Conservation (phyloP, 306 rosid genomes). For the Cucumis melo region DNA sequence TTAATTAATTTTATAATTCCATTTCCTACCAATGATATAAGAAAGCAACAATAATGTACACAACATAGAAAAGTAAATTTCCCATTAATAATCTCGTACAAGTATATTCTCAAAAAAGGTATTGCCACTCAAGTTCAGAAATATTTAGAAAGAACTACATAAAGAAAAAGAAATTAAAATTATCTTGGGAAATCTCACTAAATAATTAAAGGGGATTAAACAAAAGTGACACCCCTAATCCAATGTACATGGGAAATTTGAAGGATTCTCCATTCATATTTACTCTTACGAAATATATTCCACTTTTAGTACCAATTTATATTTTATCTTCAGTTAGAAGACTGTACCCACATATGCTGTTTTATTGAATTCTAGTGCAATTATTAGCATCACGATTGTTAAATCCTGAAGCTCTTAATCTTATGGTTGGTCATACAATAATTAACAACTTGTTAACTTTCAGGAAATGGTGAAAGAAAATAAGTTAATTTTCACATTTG, state of each 20-base stretch:
- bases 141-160: background rate
- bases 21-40: background rate
- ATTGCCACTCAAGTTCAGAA: background rate
- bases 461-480: conserved; percentile 98
- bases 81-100: background rate
- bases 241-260: background rate
- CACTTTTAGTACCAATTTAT: background rate
- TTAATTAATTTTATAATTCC: background rate
- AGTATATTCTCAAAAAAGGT: background rate
- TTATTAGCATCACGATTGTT: background rate
- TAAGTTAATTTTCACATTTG: conserved; percentile 63
- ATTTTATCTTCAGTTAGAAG: background rate
- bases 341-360: background rate
- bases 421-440: background rate
- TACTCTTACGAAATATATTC: background rate
- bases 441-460: conserved; percentile 10
- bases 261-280: background rate
- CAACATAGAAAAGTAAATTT: background rate
- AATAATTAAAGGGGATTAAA: background rate
- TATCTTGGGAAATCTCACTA: background rate
- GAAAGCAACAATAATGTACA: background rate
- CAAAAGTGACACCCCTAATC: background rate
- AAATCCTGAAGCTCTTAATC: background rate
- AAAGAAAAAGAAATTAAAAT: background rate
- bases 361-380: background rate